Conservation (phyloP, 225 moss, liverwort and hornwort genomes). For the Pseudisothecium myosuroides region DNA sequence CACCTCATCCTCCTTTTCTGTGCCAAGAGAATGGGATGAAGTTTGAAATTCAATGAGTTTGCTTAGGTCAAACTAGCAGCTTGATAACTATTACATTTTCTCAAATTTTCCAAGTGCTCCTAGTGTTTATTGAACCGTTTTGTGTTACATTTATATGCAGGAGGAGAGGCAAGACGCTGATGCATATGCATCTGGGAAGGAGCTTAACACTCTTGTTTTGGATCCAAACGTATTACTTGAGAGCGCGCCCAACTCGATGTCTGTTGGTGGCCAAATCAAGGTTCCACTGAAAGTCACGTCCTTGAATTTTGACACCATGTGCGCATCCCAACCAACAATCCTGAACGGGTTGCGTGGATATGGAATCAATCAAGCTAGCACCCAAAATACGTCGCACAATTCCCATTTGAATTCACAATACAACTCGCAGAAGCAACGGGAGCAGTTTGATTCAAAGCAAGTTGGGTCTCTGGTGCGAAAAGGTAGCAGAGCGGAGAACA, state of each 20-base stretch:
- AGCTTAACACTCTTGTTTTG: slow-evolving; percentile 20
- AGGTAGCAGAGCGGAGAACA: slow-evolving; percentile 51
- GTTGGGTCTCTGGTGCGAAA: slow-evolving; percentile 33
- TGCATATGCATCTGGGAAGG: slow-evolving; percentile 39
- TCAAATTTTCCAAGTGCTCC: neutral
- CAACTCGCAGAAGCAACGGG: slow-evolving; percentile 33
- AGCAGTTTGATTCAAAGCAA: slow-evolving; percentile 46
- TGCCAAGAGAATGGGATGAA: neutral
- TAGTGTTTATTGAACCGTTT: neutral
- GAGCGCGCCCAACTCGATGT: slow-evolving; percentile 9
- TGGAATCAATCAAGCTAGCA: slow-evolving; percentile 24
- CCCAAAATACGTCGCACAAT: slow-evolving; percentile 12
- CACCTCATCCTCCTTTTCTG: neutral
- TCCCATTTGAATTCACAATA: slow-evolving; percentile 1
- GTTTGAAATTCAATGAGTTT: neutral
- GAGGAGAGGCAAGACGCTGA: slow-evolving; percentile 88
- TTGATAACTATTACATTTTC: neutral
- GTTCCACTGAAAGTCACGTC: slow-evolving; percentile 84
- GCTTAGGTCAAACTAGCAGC: neutral
- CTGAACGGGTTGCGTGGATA: slow-evolving; percentile 28
- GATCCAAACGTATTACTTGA: slow-evolving; percentile 58
- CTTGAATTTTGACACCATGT: slow-evolving; percentile 78
- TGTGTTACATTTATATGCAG: slow-evolving; percentile 12
- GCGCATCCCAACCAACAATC: slow-evolving; percentile 36
- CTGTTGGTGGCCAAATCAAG: slow-evolving; percentile 47